Evolutionary conservation across 225 moss, liverwort and hornwort species (phyloP), one percentile per base, ranked within the genome.

Genomic region (Anthoceros angustus): DNA sequence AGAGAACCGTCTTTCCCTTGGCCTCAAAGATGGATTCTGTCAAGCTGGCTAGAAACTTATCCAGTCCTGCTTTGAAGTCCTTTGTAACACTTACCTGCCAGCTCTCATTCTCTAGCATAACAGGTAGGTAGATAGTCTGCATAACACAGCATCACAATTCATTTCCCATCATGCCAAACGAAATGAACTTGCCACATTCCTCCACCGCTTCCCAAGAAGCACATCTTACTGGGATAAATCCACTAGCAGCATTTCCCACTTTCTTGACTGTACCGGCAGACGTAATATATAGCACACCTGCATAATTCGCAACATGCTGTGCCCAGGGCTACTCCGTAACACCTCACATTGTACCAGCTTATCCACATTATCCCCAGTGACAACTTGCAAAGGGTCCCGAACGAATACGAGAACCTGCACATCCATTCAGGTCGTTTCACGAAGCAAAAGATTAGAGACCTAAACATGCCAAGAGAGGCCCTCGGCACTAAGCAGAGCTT

Each of bases 21-120:
- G 89, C 86, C 64, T 84, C 76, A 70, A 79, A 83, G 42, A 81
- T 84, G 41, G 89, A 89, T 62, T 89, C 86, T 0, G 78, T 86
- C 64, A 89, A 50, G 45, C 80, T 89, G 9, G 89, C 80, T 61
- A 86, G 79, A 64, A 89, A 89, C 49, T 70, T 89, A 50, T 83
- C 73, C 25, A 86, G 75, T 43, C 84, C 84, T 61, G 84, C 86
- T 75, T 67, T 74, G 65, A 89, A 89, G 74, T 89, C 89, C 62
- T 86, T 89, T 42, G 89, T 89, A 20, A 86, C 81, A 65, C 70
- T 83, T 24, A 71, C 69, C 65, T 83, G 80, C 74, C 76, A 76
- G 39, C 65, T 71, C 71, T 86, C 86, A 65, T 81, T 86, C 2
- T 89, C 66, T 55, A 86, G 73, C 68, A 89, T 69, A 24, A 82